phyloP scores from a whole-genome alignment of 257 asterid species.

The Petrea volubilis region DNA sequence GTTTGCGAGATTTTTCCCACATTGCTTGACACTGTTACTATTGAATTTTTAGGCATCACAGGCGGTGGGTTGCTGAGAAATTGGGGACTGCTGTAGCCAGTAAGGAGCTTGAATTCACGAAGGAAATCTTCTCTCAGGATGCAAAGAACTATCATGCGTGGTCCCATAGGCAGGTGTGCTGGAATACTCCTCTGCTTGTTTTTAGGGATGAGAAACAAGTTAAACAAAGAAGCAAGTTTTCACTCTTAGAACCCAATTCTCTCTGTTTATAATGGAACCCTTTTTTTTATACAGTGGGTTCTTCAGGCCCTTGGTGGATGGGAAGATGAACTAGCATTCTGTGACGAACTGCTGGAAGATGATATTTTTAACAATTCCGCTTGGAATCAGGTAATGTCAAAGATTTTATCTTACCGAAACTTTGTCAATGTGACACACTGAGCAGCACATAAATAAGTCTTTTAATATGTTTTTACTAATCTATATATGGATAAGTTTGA shows the following conservation, averaged over 20 bases:
- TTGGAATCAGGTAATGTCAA: conserved; percentile 84
- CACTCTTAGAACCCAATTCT: neutral
- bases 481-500: neutral
- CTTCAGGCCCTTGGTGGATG: conserved; percentile 96
- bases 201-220: conserved; percentile 10
- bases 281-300: conserved; percentile 72
- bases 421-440: neutral
- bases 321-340: conserved; percentile 90
- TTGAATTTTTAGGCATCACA: conserved; percentile 75
- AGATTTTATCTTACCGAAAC: neutral
- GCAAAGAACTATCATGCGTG: conserved; percentile 97
- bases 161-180: conserved; percentile 94
- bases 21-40: neutral
- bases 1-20: conserved; percentile 5
- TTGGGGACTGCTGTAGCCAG: conserved; percentile 52
- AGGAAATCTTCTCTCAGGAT: conserved; percentile 63
- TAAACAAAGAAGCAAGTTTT: neutral
- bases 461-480: neutral
- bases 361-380: conserved; percentile 94
- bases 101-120: conserved; percentile 78
- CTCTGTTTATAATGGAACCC: conserved; percentile 15
- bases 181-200: conserved; percentile 5
- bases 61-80: conserved; percentile 96
- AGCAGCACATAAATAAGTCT: neutral
- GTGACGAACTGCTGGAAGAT: conserved; percentile 72